Evolutionary conservation across 441 rosid genomes (phyloP), one percentile per base, ranked within the genome.

Genomic region (Brassica balearica): DNA sequence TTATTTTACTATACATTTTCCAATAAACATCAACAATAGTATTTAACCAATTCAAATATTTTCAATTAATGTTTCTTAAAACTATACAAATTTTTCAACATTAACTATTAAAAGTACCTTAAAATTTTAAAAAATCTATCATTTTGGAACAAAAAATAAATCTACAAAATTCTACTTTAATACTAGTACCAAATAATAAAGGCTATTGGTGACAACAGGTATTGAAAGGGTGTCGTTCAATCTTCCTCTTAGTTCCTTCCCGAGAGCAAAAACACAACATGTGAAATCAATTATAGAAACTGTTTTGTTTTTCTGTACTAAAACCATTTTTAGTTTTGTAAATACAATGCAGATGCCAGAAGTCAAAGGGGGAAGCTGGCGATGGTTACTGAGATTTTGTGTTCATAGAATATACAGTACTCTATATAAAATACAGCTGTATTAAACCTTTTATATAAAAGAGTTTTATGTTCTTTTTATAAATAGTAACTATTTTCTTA

Each of bases 201-300:
- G 46, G 34, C 55, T 41, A 8, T 19, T 11, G 15, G 17, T 63
- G 70, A 62, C 11, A 17, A 61, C 25, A 59, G 56, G 48, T 48
- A 34, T n/a, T 53, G 6, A 22, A 64, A 61, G n/a, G 14, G 36
- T 71, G 68, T 71, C 68, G 68, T 77, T 77, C 72, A 71, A 56
- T 64, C 71, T 71, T 71, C 71, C 51, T 65, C n/a, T 56, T 65
- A 32, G 8, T 29, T 76, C 23, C 9, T 48, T 20, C 38, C 25
- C 41, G 0, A 68, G 41, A 25, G 65, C 32, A 70, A 76, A 59
- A 70, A 69, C 56, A 6, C 59, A 48, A 14, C 56, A 69, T 63
- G 53, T 53, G 74, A 62, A 63, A n/a, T 51, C 51, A n/a, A 6
- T 76, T 62, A 32, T 23, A 61, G 17, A 32, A 4, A 34, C 29